phyloP scores from a whole-genome alignment of 495 filamentous ascomycete genomes.

The Aspergillus taichungensis region DNA sequence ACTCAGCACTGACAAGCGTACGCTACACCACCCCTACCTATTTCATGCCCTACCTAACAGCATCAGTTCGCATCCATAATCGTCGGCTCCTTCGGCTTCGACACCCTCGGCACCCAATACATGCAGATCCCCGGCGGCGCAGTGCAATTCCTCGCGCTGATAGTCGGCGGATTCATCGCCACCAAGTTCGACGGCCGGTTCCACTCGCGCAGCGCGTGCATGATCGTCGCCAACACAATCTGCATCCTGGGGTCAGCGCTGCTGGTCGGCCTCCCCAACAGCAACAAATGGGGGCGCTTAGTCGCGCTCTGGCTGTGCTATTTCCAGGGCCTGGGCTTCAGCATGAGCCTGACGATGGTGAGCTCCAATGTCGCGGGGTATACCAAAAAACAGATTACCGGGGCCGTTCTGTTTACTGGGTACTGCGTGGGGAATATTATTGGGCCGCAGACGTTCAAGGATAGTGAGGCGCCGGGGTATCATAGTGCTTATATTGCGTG shows the following conservation, averaged over 20 bases:
- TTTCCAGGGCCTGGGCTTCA: slow-evolving; percentile 40
- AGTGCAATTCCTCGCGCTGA: slow-evolving; percentile 29
- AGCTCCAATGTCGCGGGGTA: slow-evolving; percentile 41
- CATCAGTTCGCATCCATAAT: slow-evolving; percentile 39
- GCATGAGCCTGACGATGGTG: slow-evolving; percentile 40
- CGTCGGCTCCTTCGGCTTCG: slow-evolving; percentile 44
- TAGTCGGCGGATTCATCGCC: slow-evolving; percentile 29
- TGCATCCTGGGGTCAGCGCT: slow-evolving; percentile 50
- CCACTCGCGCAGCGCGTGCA: slow-evolving; percentile 22
- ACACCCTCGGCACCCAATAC: slow-evolving; percentile 46
- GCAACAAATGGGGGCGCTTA: slow-evolving; percentile 45
- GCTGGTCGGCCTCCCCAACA: slow-evolving; percentile 38
- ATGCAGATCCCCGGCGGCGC: slow-evolving; percentile 43
- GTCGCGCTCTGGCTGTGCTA: slow-evolving; percentile 46
- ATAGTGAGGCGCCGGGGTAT: slow-evolving; percentile 43
- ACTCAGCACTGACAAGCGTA: slow-evolving; percentile 34
- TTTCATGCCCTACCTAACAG: not conserved
- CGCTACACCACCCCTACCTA: not conserved
- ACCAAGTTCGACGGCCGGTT: slow-evolving; percentile 28
- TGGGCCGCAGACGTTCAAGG: slow-evolving; percentile 46
- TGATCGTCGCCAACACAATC: slow-evolving; percentile 39
- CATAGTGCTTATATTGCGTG: slow-evolving; percentile 46
- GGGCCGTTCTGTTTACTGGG: slow-evolving; percentile 23
- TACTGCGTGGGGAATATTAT: slow-evolving; percentile 52
- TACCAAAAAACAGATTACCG: slow-evolving; percentile 20